phyloP scores from a whole-genome alignment of 495 filamentous ascomycete genomes.

The Penicillium daleae region DNA sequence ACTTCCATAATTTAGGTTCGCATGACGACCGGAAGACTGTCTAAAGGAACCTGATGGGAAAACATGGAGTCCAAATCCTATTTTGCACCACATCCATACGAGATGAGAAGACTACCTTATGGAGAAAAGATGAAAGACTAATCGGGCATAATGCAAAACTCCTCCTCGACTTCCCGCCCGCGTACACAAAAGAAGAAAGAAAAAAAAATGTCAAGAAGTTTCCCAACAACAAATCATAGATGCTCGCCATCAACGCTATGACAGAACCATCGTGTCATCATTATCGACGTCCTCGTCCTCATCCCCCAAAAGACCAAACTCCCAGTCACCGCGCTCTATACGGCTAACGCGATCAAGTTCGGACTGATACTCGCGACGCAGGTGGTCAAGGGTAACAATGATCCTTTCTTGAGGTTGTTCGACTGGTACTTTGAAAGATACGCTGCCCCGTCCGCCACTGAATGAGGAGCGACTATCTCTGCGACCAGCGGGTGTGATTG shows the following conservation, averaged over 20 bases:
- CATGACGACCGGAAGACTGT: too few relatives aligned
- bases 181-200: slow-evolving; percentile 11
- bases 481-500: slow-evolving; percentile 21
- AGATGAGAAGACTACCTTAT: slow-evolving; percentile 21
- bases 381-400: slow-evolving; percentile 80
- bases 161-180: slow-evolving; percentile 24
- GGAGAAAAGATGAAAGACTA: slow-evolving; percentile 19
- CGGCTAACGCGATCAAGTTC: slow-evolving; percentile 78
- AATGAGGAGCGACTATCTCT: slow-evolving; percentile 33
- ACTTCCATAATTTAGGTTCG: too few relatives aligned
- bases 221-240: slow-evolving; percentile 15
- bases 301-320: slow-evolving; percentile 54
- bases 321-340: slow-evolving; percentile 64
- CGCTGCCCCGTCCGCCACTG: slow-evolving; percentile 28
- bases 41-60: too few relatives aligned
- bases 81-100: slow-evolving; percentile 26
- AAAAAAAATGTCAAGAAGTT: slow-evolving; percentile 5
- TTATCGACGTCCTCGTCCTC: slow-evolving; percentile 37
- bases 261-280: slow-evolving; percentile 50
- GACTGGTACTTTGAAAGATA: slow-evolving; percentile 22
- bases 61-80: slow-evolving; percentile 18
- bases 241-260: slow-evolving; percentile 21
- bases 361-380: slow-evolving; percentile 81
- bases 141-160: slow-evolving; percentile 25
- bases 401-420: slow-evolving; percentile 38